Evolutionary conservation across 805 yeast genomes (phyloP).

Genomic region (Candida nonsorbophila): DNA sequence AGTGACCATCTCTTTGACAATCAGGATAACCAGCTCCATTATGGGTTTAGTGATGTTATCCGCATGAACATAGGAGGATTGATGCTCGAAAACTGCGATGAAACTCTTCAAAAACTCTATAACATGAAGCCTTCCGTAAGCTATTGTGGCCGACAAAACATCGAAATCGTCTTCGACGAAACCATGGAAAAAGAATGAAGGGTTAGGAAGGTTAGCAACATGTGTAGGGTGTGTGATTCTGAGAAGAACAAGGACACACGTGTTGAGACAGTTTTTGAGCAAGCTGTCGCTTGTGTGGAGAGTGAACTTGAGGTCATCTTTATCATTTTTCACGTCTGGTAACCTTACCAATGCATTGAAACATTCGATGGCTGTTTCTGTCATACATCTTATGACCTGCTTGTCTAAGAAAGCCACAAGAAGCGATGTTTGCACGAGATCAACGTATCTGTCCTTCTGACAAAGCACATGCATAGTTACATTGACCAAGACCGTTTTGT

Average conservation of each 20-base stretch:
- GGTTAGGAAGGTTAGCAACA: constrained; percentile 31
- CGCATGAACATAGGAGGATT: background rate
- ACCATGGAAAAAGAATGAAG: constrained; percentile 19
- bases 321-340: background rate
- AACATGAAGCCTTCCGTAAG: constrained; percentile 37
- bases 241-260: constrained; percentile 40
- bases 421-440: constrained; percentile 31
- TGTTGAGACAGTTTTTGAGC: constrained; percentile 38
- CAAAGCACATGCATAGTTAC: constrained; percentile 33
- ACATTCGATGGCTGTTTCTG: too few species aligned
- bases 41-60: constrained; percentile 29
- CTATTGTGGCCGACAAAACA: constrained; percentile 21
- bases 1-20: constrained; percentile 38
- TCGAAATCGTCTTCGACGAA: constrained; percentile 4
- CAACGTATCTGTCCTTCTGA: constrained; percentile 18
- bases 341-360: background rate
- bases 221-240: constrained; percentile 36
- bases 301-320: constrained; percentile 1
- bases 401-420: constrained; percentile 47
- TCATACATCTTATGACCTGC: too few species aligned
- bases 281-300: constrained; percentile 25
- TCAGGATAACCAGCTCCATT: constrained; percentile 40
- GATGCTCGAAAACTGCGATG: background rate
- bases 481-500: constrained; percentile 29
- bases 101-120: constrained; percentile 33